Evolutionary conservation across 805 yeast species (phyloP), one percentile per base, ranked within the genome.

Genomic region (Zygoascus bituminiphila): DNA sequence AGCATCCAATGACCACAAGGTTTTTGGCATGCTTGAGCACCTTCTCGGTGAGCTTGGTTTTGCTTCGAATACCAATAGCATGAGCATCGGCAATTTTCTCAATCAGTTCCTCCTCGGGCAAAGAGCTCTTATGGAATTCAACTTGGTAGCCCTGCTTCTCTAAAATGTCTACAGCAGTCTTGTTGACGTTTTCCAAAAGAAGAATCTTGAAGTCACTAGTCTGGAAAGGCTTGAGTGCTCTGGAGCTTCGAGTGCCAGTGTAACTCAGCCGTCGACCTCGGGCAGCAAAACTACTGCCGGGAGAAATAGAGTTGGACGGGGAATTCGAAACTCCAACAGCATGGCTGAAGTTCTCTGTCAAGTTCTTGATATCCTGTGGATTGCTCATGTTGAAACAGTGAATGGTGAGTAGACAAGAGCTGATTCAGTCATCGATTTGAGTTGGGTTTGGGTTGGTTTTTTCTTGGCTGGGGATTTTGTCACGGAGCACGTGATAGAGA

Each of bases 21-120:
- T 91, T 87, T 66, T 82, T 84, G 50, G 98, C 98, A 60, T 85
- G 86, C 55, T 78, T 74, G 60, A 93, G 74, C 24, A 93, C 81
- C 46, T 79, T 80, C 57, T 78, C 83, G 37, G 88, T 86, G 63
- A 93, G 75, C 68, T 81, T 85, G 45, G 98, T 93, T 75, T 93
- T 93, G 52, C 98, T 93, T 74, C 98, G 86, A 64, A 93, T 89
- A 70, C 98, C 98, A 63, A 93, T 81, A 51, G 96, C 98, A 65
- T 93, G 98, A 46, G 88, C 96, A 59, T 84, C 88, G 62, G 77
- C 77, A 69, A 93, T 91, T 71, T 88, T 89, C 72, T 88, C 95
- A 62, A 93, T 87, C 65, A 93, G 79, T 71, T 88, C 96, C 8
- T 82, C 96, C 69, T 93, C 98, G 21, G 87, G 82, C 60, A 93